Evolutionary conservation across 2,329 filamentous ascomycete species (phyloP).

Genomic region (Penicillium sp.): DNA sequence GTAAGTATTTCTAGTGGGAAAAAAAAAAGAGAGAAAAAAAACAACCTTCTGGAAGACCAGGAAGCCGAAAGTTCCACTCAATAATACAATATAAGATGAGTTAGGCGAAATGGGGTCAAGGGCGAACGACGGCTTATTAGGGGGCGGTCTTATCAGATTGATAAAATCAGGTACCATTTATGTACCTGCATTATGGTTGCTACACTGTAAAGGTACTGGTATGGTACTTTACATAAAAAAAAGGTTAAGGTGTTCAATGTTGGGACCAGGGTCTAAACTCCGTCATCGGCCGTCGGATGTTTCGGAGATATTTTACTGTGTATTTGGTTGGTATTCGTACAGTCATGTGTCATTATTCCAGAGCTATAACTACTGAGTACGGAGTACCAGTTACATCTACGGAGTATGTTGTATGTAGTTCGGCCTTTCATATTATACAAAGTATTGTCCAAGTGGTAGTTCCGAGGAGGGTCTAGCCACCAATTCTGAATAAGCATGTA

Average conservation of each 20-base stretch:
- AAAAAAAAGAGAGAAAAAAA: neutral
- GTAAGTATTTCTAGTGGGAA: neutral
- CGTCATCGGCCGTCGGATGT: slow-evolving; percentile 12
- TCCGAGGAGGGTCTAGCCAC: neutral
- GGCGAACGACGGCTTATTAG: neutral
- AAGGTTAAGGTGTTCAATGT: neutral
- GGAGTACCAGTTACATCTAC: neutral
- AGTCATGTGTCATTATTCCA: neutral
- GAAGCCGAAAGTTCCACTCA: slow-evolving; percentile 2
- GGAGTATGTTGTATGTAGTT: neutral
- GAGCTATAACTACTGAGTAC: neutral
- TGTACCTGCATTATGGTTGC: neutral
- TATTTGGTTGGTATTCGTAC: neutral
- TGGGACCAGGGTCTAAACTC: neutral
- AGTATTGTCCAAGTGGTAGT: neutral
- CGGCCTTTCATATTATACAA: neutral
- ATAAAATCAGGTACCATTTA: slow-evolving; percentile 1
- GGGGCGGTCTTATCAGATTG: slow-evolving; percentile 9
- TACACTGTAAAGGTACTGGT: neutral
- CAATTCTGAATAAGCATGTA: neutral
- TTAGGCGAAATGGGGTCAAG: slow-evolving; percentile 7
- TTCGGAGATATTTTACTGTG: neutral
- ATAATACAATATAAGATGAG: neutral
- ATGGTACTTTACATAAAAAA: neutral
- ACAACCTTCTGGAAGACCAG: neutral